These are phyloP conservation scores for Blastobotrys capitulatus DNA, from an alignment of 1,139 yeast genomes.

Conservation along the genomic window DNA sequence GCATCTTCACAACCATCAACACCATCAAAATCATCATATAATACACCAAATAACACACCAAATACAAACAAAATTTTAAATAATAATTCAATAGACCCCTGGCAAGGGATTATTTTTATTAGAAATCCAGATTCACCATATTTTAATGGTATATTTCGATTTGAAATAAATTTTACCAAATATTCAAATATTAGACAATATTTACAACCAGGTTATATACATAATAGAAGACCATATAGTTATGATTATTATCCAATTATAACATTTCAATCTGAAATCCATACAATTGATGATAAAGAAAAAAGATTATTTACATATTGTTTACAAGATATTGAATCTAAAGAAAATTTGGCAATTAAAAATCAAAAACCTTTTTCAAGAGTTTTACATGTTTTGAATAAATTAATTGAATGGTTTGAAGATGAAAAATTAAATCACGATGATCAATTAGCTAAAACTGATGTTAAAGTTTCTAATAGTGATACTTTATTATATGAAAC, in stretches of 20 bases:
- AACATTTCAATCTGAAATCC: slow-evolving; percentile 12
- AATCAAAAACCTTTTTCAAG: slow-evolving; percentile 12
- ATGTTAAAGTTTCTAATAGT: slow-evolving; percentile 14
- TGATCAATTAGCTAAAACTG: slow-evolving; percentile 13
- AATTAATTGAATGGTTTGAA: slow-evolving; percentile 15
- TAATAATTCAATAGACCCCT: slow-evolving; percentile 4
- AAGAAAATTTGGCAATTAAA: slow-evolving; percentile 2
- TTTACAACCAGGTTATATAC: slow-evolving; percentile 8
- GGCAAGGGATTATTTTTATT: slow-evolving; percentile 17
- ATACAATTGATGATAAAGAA: slow-evolving; percentile 7
- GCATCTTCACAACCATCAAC: not conserved
- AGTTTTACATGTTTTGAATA: slow-evolving; percentile 11
- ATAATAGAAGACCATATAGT: slow-evolving; percentile 5
- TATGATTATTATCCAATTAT: slow-evolving; percentile 13
- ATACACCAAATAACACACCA: not conserved
- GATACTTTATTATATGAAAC: slow-evolving; percentile 14
- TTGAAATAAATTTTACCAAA: slow-evolving; percentile 13
- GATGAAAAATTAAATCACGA: slow-evolving; percentile 4
- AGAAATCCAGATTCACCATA: slow-evolving; percentile 12
- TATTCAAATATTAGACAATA: slow-evolving; percentile 12
- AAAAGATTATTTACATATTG: slow-evolving; percentile 15
- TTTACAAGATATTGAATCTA: slow-evolving; percentile 10
- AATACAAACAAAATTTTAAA: not conserved
- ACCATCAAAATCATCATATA: not conserved
- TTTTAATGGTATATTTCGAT: slow-evolving; percentile 15